phyloP scores from a whole-genome alignment of 176 grass and related monocot species.

The Oryza rufipogon region DNA sequence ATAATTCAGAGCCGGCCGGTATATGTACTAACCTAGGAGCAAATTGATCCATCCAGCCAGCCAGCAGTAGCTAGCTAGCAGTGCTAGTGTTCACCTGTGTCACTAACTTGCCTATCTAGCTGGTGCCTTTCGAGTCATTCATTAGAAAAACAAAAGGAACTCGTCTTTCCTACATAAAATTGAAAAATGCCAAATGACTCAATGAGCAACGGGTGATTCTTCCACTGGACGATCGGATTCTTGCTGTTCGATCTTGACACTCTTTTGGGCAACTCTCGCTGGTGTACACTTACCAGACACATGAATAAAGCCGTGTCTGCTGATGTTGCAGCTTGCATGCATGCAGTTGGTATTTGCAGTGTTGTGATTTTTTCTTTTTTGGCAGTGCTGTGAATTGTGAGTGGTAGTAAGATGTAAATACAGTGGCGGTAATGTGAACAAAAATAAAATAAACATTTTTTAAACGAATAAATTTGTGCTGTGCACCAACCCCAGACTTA shows the following conservation, averaged over 20 bases:
- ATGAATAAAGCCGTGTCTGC: slow-evolving; percentile 1
- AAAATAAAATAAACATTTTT: too few species aligned
- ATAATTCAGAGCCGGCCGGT: neutral
- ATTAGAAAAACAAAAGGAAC: neutral
- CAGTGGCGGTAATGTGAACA: neutral
- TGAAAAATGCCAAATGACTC: neutral
- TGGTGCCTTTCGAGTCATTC: slow-evolving; percentile 4
- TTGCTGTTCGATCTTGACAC: neutral
- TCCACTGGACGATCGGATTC: too few species aligned
- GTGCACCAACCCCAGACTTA: neutral
- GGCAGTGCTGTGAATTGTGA: neutral
- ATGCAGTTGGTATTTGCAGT: neutral
- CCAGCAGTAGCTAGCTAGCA: neutral
- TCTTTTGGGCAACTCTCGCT: neutral
- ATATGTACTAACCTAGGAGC: neutral
- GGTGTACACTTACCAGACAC: neutral
- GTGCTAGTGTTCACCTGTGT: neutral
- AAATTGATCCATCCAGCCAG: neutral
- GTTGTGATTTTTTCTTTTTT: neutral
- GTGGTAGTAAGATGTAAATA: too few species aligned
- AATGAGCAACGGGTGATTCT: neutral
- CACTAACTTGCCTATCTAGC: neutral
- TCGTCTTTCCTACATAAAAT: neutral
- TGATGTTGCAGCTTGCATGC: neutral
- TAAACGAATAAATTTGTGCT: neutral